A percentile compares a stretch with the other conserved stretches of the same genome.
Evolutionary conservation across 495 filamentous ascomycete species (phyloP).

Genomic region (Zalerion maritima): DNA sequence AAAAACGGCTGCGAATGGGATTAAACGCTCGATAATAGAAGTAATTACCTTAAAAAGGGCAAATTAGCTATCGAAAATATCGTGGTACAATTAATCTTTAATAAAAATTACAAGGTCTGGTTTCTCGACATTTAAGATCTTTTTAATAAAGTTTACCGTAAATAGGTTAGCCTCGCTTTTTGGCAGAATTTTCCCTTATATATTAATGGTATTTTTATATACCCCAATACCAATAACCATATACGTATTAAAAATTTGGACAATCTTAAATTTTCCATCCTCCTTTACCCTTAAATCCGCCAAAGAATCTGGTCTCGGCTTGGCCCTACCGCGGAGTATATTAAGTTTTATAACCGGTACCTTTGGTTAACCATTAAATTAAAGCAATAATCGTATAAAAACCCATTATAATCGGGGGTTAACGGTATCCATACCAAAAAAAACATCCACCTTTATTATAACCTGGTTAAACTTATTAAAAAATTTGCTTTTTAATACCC

Average conservation of each 20-base stretch:
- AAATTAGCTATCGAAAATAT: conserved; percentile 23
- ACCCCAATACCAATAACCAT: conserved; percentile 21
- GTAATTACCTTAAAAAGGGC: conserved; percentile 26
- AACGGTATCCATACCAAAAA: conserved; percentile 20
- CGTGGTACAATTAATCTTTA: conserved; percentile 24
- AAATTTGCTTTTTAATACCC: conserved; percentile 19
- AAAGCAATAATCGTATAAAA: conserved; percentile 21
- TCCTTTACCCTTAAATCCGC: conserved; percentile 14
- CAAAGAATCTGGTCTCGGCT: conserved; percentile 15
- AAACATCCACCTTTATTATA: conserved; percentile 20
- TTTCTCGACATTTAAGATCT: conserved; percentile 20
- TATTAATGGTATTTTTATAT: conserved; percentile 25
- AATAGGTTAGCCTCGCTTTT: conserved; percentile 22
- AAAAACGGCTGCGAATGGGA: conserved; percentile 23
- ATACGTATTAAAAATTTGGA: conserved; percentile 24
- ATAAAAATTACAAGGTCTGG: conserved; percentile 23
- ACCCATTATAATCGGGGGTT: conserved; percentile 19
- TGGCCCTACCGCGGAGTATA: conserved; percentile 16
- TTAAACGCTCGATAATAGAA: conserved; percentile 21
- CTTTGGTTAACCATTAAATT: conserved; percentile 15
- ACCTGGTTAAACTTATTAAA: conserved; percentile 14
- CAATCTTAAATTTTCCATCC: conserved; percentile 24
- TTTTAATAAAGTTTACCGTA: conserved; percentile 20
- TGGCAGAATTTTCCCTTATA: conserved; percentile 19
- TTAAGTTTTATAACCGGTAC: conserved; percentile 23